Percentiles rank a stretch among this genome's conserved stretches.
Conservation (phyloP, 1,139 yeast genomes). For the Yamadazyma epiphylla region DNA sequence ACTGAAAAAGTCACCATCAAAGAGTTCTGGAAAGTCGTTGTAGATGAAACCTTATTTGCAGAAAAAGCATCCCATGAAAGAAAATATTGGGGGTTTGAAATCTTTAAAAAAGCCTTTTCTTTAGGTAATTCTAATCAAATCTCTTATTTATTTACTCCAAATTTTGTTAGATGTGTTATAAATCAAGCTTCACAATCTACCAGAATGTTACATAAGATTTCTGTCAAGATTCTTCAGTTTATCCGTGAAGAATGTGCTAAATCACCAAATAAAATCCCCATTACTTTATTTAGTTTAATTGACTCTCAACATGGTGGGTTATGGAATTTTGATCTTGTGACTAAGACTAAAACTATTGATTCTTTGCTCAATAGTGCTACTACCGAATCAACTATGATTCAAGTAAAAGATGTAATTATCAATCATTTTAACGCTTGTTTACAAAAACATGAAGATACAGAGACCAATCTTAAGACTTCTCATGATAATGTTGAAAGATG, state of each 20-base stretch:
- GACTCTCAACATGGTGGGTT: conserved; percentile 53
- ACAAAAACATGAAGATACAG: conserved; percentile 18
- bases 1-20: conserved; percentile 39
- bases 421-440: conserved; percentile 19
- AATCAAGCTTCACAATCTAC: conserved; percentile 71
- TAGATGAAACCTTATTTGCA: conserved; percentile 79
- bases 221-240: conserved; percentile 46
- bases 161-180: conserved; percentile 69
- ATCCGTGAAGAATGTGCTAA: conserved; percentile 36
- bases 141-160: conserved; percentile 54
- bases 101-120: conserved; percentile 51
- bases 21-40: conserved; percentile 77
- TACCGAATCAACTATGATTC: neutral
- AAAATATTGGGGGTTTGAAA: conserved; percentile 82
- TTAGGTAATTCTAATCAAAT: conserved; percentile 26
- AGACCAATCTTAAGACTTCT: conserved; percentile 13
- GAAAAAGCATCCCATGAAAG: conserved; percentile 80
- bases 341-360: conserved; percentile 69
- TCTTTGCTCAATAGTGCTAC: conserved; percentile 30
- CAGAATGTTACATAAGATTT: conserved; percentile 64
- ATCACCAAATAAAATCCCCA: conserved; percentile 44
- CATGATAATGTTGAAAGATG: conserved; percentile 55
- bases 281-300: conserved; percentile 46
- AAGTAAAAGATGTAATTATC: conserved; percentile 21
- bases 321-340: conserved; percentile 71